Base-by-base conservation (phyloP, 495 filamentous ascomycete genomes). In the Mytilinidion resinicola region DNA sequence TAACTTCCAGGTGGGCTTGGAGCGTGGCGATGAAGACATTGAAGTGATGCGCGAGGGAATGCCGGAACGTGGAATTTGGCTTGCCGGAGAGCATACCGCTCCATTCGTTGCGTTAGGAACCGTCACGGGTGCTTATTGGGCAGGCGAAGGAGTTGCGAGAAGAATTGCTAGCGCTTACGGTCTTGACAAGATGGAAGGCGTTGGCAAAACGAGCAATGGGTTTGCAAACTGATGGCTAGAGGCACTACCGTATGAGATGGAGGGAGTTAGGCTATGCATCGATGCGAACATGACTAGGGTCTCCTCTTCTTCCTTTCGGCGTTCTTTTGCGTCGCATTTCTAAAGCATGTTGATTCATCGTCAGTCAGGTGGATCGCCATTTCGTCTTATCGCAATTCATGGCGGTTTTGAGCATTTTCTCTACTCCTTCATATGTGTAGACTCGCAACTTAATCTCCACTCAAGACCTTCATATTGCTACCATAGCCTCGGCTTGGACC, bases 71-170 rank as follows among this genome's bases (percentile, higher is more conserved):
- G 83, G 85, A 1, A 62, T 96, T 4, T 98, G 91, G 91, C 82
- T 96, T 63, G 93, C 92, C 0, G 92, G 92, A 0, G 92, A 98
- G 71, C 93, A 96, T 73, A 96, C 91, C 30, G 84, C 90, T 25
- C 92, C 92, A 30, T 95, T 96, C 71, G 82, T 91, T 17, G 89
- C 88, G 14, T 69, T 95, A 51, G 91, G 91, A 1, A 96, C 91
- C 8, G 86, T 84, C 10, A 91, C 89, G 2, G 91, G 91, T 1
- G 91, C 91, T 10, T 96, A 90, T 60, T 95, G 89, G 90, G 90
- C 88, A 69, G 92, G 92, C 0, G 89, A 96, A 73, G 78, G 78
- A 6, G 88, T 88, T 35, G 91, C 80, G 12, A 79, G 73, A 61
- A 80, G 85, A 70, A 77, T 96, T 30, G 72, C 78, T 51, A 68